Percentiles rank a stretch among this genome's conserved stretches.
These are phyloP conservation scores for Aquilaria sinensis DNA, from an alignment of 345 rosid genomes.

Conservation along the genomic window DNA sequence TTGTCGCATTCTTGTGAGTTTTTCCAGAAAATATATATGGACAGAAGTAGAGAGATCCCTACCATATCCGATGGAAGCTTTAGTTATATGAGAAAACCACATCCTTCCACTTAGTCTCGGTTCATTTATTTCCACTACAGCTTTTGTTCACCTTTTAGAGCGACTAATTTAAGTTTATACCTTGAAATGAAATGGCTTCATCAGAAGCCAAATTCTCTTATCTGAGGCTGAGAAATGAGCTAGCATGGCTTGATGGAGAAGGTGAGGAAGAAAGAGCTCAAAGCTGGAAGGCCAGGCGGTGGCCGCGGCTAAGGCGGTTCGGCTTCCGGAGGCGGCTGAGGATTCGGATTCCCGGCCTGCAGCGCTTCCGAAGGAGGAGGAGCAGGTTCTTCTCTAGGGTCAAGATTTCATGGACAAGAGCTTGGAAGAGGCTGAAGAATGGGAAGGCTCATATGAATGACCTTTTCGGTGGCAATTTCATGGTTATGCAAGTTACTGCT, in stretches of 20 bases:
- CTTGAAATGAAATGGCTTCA: constrained; percentile 14
- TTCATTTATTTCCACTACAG: too few relatives aligned
- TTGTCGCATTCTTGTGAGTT: not conserved
- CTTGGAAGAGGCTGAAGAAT: constrained; percentile 33
- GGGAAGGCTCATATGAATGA: constrained; percentile 27
- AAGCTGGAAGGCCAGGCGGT: constrained; percentile 9
- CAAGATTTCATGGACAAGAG: constrained; percentile 16
- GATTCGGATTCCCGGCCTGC: constrained; percentile 15
- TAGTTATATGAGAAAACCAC: not conserved
- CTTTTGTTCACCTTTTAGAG: too few relatives aligned
- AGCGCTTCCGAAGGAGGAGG: constrained; percentile 19
- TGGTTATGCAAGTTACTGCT: constrained; percentile 16
- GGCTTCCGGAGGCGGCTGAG: constrained; percentile 14
- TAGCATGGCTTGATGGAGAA: constrained; percentile 6
- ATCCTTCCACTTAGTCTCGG: too few relatives aligned
- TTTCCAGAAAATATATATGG: not conserved
- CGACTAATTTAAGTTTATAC: not conserved
- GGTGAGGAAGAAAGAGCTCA: constrained; percentile 8
- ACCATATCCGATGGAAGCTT: not conserved
- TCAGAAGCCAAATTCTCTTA: constrained; percentile 14
- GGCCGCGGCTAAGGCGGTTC: constrained; percentile 8
- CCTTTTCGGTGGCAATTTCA: constrained; percentile 34
- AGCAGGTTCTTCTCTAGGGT: constrained; percentile 13
- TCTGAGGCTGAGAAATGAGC: constrained; percentile 16
- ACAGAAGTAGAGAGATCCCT: not conserved